phyloP scores from a whole-genome alignment of 139 green algal species.

The Yamagishiella unicocca region DNA sequence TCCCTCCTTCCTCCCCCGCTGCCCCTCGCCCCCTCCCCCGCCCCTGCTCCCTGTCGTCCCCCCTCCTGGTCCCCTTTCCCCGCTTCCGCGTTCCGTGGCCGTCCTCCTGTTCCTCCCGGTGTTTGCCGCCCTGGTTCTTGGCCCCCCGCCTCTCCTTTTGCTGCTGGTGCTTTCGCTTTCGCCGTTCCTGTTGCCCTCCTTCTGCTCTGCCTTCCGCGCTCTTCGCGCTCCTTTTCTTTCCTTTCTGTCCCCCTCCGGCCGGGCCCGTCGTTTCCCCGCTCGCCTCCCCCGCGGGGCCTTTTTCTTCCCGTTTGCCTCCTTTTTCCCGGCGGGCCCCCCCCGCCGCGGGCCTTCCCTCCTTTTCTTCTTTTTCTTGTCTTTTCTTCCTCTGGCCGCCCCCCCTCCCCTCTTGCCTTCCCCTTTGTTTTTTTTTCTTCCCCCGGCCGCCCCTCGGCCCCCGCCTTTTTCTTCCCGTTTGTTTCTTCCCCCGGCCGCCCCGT shows the following conservation, averaged over 20 bases:
- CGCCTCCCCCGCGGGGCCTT: no score
- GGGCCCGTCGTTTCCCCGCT: no score
- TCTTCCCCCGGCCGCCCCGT: no score
- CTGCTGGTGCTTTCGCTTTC: not conserved
- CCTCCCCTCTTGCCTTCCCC: no score
- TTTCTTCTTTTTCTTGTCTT: no score
- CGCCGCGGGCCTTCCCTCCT: no score
- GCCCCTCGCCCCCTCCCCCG: not conserved
- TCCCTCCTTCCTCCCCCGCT: not conserved
- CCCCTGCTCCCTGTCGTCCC: not conserved
- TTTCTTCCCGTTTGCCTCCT: no score
- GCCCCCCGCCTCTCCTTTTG: not conserved
- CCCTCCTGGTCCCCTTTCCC: not conserved
- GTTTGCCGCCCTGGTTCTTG: not conserved
- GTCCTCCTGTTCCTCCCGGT: not conserved
- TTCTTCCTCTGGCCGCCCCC: no score
- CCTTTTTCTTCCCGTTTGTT: no score
- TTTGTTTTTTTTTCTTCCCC: no score
- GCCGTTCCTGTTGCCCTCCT: not conserved
- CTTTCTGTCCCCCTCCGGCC: not conserved
- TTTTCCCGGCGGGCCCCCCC: no score
- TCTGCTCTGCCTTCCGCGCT: not conserved
- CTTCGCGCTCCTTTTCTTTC: not conserved
- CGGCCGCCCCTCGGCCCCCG: no score
- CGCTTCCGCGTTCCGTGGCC: not conserved